A percentile compares a stretch with the other conserved stretches of the same genome.
Conservation (phyloP, 2,329 filamentous ascomycete species). For the Cladorrhinum sp. region DNA sequence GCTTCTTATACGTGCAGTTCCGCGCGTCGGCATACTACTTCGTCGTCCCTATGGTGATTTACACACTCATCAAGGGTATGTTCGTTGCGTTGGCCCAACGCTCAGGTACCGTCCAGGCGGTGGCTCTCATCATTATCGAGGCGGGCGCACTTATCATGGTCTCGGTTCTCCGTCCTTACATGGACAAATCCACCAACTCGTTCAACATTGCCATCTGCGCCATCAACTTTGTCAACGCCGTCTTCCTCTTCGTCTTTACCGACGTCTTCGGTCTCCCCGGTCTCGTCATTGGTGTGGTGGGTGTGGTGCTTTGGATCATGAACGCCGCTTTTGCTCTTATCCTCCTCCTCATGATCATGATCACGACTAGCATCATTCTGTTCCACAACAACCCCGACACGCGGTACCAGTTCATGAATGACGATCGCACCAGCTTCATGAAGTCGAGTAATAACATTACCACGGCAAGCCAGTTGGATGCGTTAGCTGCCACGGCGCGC, state of each 20-base stretch:
- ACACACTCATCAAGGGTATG: slow-evolving; percentile 74
- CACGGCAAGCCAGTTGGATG: slow-evolving; percentile 73
- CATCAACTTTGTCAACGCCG: slow-evolving; percentile 77
- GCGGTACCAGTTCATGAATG: slow-evolving; percentile 84
- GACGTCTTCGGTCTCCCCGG: slow-evolving; percentile 74
- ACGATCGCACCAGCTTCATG: slow-evolving; percentile 87
- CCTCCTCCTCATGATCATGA: slow-evolving; percentile 72
- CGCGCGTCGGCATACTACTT: slow-evolving; percentile 87
- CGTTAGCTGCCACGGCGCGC: slow-evolving; percentile 75
- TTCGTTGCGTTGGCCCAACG: slow-evolving; percentile 74
- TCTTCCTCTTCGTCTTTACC: slow-evolving; percentile 81
- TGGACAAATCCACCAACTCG: slow-evolving; percentile 91
- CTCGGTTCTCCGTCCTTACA: slow-evolving; percentile 78
- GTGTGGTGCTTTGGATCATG: slow-evolving; percentile 77
- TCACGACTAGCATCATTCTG: slow-evolving; percentile 63
- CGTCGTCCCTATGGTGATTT: slow-evolving; percentile 69
- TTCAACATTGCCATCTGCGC: slow-evolving; percentile 84
- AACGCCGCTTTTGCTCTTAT: slow-evolving; percentile 76
- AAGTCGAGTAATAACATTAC: slow-evolving; percentile 76
- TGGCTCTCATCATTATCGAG: slow-evolving; percentile 75
- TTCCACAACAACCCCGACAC: slow-evolving; percentile 83
- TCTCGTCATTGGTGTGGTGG: slow-evolving; percentile 77
- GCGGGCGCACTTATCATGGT: slow-evolving; percentile 67
- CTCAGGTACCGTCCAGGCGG: slow-evolving; percentile 65
- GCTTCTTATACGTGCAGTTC: slow-evolving; percentile 87